Base-by-base conservation (phyloP, 1,139 yeast species). In the Hansenula sp. region DNA sequence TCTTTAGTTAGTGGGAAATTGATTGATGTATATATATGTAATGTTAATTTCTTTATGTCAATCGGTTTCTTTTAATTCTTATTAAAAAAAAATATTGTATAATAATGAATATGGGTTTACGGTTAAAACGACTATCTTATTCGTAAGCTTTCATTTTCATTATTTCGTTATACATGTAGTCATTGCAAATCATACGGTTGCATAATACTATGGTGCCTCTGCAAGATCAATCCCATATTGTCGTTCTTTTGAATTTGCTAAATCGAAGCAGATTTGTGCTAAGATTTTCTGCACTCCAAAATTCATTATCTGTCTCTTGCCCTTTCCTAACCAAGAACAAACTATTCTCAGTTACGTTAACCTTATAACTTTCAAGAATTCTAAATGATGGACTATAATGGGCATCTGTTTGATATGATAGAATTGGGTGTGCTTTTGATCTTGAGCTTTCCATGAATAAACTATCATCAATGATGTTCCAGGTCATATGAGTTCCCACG, bases 21-120 rank as follows among this genome's bases (percentile, higher is more conserved):
- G 54, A 44, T 49, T 54, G 53, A 46, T 53, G 52, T 53, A 46
- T 46, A 52, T 49, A 42, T 36, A 36, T 47, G 52, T 51, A 50
- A 48, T 53, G 48, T 48, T 43, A 48, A 46, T 44, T 36, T 36
- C 44, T 42, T 49, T 47, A 47, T 45, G 44, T 51, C 53, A 45
- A 39, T 48, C 54, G 13, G 27, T 43, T 21, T 21, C 25, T 21
- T 6, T 21, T 21, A 21, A 21, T 21, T 36, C 35, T 38, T 37
- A 30, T 36, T 21, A 24, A 25, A 35, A 34, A n/a, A 15, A n/a
- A 13, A 12, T 35, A 16, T 27, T 35, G 38, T 35, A 35, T 35
- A 35, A 13, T 35, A 35, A 35, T 35, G 31, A 25, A 13, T 27
- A 27, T 35, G 31, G 38, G 38, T 27, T 34, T 27, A 35, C 38